These are phyloP conservation scores for Spiraea crenata DNA, from an alignment of 331 rosid species.

Conservation along the genomic window DNA sequence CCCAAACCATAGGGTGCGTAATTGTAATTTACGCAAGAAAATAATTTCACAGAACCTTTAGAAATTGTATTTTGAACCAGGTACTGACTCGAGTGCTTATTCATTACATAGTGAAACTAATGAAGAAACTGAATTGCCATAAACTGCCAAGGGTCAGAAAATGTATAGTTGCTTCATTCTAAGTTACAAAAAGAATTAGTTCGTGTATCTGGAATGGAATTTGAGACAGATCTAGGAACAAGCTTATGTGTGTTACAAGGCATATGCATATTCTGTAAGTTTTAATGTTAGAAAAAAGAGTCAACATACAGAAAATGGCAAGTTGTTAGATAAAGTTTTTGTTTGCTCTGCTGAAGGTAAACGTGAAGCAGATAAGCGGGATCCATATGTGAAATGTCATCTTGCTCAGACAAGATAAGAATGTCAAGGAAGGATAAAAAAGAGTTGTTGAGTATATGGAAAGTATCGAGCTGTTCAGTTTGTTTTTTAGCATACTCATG, in stretches of 20 bases:
- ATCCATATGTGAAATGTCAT: neutral
- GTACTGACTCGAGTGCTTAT: neutral
- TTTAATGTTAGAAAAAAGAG: neutral
- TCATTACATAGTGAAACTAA: neutral
- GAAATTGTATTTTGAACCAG: neutral
- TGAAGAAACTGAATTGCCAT: neutral
- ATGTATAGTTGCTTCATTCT: neutral
- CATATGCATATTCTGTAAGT: neutral
- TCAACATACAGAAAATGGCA: neutral
- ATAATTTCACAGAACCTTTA: neutral
- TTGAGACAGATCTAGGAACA: neutral
- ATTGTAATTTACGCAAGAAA: too few relatives aligned
- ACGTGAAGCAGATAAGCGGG: neutral
- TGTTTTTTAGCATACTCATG: neutral
- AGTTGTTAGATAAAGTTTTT: neutral
- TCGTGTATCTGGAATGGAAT: neutral
- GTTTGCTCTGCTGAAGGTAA: neutral
- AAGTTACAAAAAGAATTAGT: neutral
- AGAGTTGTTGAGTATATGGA: neutral
- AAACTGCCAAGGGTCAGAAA: too few relatives aligned
- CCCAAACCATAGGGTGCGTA: too few relatives aligned
- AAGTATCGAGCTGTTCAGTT: constrained; percentile 1
- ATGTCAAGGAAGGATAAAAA: neutral
- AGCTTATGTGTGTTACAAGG: neutral
- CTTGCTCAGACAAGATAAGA: neutral